These are phyloP conservation scores for Allantophomopsis cytisporea DNA, from an alignment of 2,329 filamentous ascomycete species.

Conservation along the genomic window DNA sequence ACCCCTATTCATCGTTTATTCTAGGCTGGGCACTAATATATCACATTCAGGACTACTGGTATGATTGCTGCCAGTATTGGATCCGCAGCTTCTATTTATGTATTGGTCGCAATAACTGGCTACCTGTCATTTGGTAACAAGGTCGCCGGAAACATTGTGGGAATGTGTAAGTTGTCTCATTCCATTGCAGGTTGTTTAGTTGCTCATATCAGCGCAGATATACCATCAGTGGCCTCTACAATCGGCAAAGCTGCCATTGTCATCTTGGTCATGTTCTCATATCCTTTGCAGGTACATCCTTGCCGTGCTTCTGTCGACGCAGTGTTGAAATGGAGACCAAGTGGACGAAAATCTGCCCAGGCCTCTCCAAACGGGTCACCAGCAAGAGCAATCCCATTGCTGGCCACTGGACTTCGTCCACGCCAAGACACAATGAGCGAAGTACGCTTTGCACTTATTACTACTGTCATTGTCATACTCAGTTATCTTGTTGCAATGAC, in stretches of 20 bases:
- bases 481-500: constrained; percentile 86
- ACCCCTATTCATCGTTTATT: not conserved
- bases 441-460: constrained; percentile 76
- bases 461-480: constrained; percentile 69
- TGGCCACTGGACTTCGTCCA: constrained; percentile 31
- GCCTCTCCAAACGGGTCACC: constrained; percentile 19
- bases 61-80: constrained; percentile 81
- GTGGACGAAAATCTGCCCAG: constrained; percentile 19
- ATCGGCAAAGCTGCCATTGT: constrained; percentile 94
- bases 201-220: constrained; percentile 28
- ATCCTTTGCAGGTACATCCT: constrained; percentile 89
- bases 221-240: constrained; percentile 67
- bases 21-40: constrained; percentile 1
- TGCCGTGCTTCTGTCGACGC: constrained; percentile 92
- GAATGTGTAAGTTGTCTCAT: constrained; percentile 55
- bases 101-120: constrained; percentile 85
- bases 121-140: constrained; percentile 91
- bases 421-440: constrained; percentile 62
- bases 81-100: constrained; percentile 73
- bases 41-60: constrained; percentile 45
- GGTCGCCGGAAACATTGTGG: constrained; percentile 84
- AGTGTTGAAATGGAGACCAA: constrained; percentile 82
- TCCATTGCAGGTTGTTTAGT: not conserved
- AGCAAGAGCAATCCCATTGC: constrained; percentile 24
- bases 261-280: constrained; percentile 88